Evolutionary conservation across 129 eudicot species (phyloP), one percentile per base, ranked within the genome.

Genomic region (Centella asiatica): DNA sequence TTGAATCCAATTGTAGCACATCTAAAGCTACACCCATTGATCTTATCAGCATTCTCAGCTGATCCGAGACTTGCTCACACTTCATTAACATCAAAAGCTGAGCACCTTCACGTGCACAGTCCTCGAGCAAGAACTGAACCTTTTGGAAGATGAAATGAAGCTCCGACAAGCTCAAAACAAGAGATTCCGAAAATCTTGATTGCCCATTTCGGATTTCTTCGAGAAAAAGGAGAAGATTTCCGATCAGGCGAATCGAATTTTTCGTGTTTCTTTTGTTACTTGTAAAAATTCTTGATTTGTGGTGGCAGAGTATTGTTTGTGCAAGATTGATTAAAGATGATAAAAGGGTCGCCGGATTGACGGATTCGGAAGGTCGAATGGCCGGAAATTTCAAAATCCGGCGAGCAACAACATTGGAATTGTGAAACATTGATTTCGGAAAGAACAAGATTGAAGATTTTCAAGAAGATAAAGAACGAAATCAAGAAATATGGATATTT

Each of bases 371-470:
- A 24, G 95, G 95, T 9, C 89, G 84, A 29, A 86, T 72, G 9
- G 97, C 97, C 87, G 97, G 89, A 63, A 62, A 77, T 29, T 70
- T 81, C 63, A 90, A 66, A 57, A 78, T 73, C 90, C 95, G 97
- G 87, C 95, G 97, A 74, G 67, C 53, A 24, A 37, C 28, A 33
- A 39, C 85, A 56, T 79, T 63, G 53, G 72, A 70, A 58, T 73
- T 84, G 61, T 65, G 68, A 62, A 78, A 68, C 88, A 78, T 80
- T 61, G 71, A 64, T 34, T 25, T 22, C 39, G 26, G 15, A 37
- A 61, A 20, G 14, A 33, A 23, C 0, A 4, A 12, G 13, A 28
- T 8, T n/a, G 7, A 48, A 20, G n/a, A n/a, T n/a, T n/a, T n/a
- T n/a, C 13, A 48, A 8, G 22, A 32, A 1, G 59, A 48, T 5